Percentiles rank a stretch among this genome's conserved stretches.
Evolutionary conservation across 169 alveolate genomes (phyloP).

Genomic region (Amoebophrya sp.): DNA sequence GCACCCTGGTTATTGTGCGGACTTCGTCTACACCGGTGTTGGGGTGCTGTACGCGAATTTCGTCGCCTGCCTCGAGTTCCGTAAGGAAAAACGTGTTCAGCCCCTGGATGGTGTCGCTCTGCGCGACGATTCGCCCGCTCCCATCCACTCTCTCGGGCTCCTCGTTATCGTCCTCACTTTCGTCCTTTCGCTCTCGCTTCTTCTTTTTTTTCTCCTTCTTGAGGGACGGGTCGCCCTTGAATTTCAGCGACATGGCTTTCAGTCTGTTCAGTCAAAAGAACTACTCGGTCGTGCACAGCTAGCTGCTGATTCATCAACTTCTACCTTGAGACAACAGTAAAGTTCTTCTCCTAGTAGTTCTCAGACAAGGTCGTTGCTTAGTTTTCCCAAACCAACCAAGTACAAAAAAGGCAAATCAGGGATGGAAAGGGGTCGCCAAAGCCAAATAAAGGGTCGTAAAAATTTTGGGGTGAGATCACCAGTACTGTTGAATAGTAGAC

Average conservation of each 20-base stretch:
- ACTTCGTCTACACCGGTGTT: not conserved
- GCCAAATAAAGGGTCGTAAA: too few relatives aligned
- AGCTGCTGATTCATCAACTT: too few relatives aligned
- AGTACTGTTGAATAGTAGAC: too few relatives aligned
- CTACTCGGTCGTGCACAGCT: too few relatives aligned
- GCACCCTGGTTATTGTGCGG: not conserved
- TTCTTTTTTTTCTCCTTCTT: not conserved
- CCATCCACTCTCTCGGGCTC: not conserved
- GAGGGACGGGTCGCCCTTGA: not conserved
- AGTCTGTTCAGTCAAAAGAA: too few relatives aligned
- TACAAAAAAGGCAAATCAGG: too few relatives aligned
- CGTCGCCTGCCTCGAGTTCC: not conserved
- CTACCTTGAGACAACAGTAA: too few relatives aligned
- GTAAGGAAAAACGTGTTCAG: not conserved
- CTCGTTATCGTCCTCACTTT: not conserved
- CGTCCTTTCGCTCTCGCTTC: not conserved
- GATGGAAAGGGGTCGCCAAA: too few relatives aligned
- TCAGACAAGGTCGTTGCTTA: too few relatives aligned
- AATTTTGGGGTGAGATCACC: too few relatives aligned
- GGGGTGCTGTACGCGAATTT: not conserved
- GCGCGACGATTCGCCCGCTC: not conserved
- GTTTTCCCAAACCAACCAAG: too few relatives aligned
- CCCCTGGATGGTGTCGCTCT: not conserved
- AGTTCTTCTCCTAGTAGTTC: too few relatives aligned
- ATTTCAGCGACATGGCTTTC: not conserved